phyloP scores from a whole-genome alignment of 2,329 filamentous ascomycete species.

The Trichoderma afroharzianum region DNA sequence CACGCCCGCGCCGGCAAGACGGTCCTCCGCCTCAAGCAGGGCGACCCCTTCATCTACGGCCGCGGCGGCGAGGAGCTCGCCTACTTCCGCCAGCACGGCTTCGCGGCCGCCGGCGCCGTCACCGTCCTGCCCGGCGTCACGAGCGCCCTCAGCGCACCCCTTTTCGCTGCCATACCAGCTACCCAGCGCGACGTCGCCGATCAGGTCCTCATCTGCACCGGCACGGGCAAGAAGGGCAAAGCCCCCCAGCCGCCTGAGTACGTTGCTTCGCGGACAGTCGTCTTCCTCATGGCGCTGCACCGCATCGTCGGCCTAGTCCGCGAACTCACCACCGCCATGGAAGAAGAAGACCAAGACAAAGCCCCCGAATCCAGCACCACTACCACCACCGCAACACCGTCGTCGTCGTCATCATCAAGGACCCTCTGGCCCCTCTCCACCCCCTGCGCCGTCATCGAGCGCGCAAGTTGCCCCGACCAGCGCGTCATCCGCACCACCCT shows the following conservation, averaged over 20 bases:
- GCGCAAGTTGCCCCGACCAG: slow-evolving; percentile 92
- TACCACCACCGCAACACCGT: background rate
- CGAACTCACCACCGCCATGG: slow-evolving; percentile 55
- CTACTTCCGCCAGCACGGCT: slow-evolving; percentile 59
- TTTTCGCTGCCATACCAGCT: slow-evolving; percentile 83
- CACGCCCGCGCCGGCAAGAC: slow-evolving; percentile 64
- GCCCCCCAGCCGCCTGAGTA: slow-evolving; percentile 78
- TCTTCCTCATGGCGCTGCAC: slow-evolving; percentile 95
- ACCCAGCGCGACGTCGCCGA: slow-evolving; percentile 90
- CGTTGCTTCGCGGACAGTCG: slow-evolving; percentile 72
- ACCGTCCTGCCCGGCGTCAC: slow-evolving; percentile 86
- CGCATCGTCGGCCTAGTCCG: slow-evolving; percentile 70
- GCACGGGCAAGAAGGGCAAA: slow-evolving; percentile 86
- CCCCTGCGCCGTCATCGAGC: slow-evolving; percentile 88
- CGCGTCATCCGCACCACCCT: slow-evolving; percentile 86
- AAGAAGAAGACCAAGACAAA: slow-evolving; percentile 16
- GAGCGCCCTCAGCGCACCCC: slow-evolving; percentile 76
- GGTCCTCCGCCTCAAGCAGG: slow-evolving; percentile 90
- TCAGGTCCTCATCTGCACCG: slow-evolving; percentile 93
- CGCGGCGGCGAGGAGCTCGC: slow-evolving; percentile 88
- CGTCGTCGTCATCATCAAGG: slow-evolving; percentile 22
- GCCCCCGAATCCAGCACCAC: slow-evolving; percentile 15
- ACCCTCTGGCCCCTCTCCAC: slow-evolving; percentile 69
- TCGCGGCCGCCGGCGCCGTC: slow-evolving; percentile 52
- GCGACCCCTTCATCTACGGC: slow-evolving; percentile 94